Evolutionary conservation across 176 grass and related monocot genomes (phyloP), one percentile per base, ranked within the genome.

Genomic region (Raddia distichophylla): DNA sequence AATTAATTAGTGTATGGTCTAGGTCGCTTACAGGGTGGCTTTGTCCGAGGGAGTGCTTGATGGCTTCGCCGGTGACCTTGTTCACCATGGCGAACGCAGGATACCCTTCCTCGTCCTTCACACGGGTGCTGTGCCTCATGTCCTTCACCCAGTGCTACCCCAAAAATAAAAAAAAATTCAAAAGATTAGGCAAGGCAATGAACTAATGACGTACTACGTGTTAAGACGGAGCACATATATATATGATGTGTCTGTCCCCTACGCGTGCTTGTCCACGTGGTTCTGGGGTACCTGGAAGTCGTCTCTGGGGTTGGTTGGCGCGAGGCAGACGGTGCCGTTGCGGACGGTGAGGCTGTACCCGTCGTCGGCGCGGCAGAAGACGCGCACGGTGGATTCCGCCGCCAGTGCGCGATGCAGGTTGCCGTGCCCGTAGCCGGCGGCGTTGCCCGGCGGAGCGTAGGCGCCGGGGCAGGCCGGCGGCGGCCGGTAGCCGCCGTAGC

Each of bases 101-200:
- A 73, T 76, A 77, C 1, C 93, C 88, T 65, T 97, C 93, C 67
- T 97, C 90, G 58, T 93, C 93, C 88, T 89, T 96, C 62, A 97
- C 80, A 10, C 49, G 82, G 0, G 80, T 93, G 85, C 90, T 93
- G 86, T 93, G 83, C 82, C 79, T 91, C 93, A 97, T 87, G 68
- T 97, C 90, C 86, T 93, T 93, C 47, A 97, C 89, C 93, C 93
- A 97, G 65, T 97, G 90, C 93, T 95, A 5, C 37, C 27, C 27
- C 27, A 0, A 27, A 27, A 27, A 27, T 0, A 27, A 27, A 27
- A 27, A 57, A 8, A 48, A 67, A 46, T 17, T 7, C 1, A 19
- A 3, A n/a, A 35, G 35, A 42, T 10, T 52, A 40, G 5, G 8
- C 34, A 43, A 51, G 17, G 14, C 27, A 27, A 27, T 27, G 27